These are phyloP conservation scores for Musa acuminata DNA, from an alignment of 176 grass and related monocot genomes.

Conservation along the genomic window DNA sequence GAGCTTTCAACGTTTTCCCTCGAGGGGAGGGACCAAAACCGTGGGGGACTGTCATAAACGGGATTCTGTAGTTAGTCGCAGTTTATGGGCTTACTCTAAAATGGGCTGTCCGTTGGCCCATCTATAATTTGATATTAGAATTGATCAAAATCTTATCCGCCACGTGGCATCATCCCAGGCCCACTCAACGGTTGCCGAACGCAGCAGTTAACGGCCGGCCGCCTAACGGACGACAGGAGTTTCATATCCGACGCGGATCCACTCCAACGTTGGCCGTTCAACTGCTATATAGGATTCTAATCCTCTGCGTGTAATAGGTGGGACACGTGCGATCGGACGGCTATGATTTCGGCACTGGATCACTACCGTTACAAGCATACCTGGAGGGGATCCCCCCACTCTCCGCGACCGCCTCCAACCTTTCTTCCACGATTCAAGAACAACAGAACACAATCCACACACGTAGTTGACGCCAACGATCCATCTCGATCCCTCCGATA, in stretches of 20 bases:
- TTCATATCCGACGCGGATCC: background rate
- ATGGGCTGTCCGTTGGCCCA: no score
- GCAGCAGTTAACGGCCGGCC: background rate
- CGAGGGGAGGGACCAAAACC: no score
- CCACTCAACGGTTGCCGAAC: background rate
- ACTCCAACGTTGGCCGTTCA: background rate
- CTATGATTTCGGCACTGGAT: background rate
- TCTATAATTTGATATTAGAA: no score
- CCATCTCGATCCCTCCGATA: background rate
- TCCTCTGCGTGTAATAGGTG: no score
- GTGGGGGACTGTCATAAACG: no score
- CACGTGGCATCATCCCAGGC: background rate
- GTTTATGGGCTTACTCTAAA: no score
- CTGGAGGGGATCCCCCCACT: background rate
- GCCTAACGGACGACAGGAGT: background rate
- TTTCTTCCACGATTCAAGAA: background rate
- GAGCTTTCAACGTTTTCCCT: background rate
- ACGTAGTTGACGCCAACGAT: background rate
- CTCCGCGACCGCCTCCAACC: background rate
- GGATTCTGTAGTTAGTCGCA: no score
- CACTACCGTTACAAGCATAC: rapidly evolving
- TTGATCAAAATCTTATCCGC: background rate
- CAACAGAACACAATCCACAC: background rate
- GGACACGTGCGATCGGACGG: background rate
- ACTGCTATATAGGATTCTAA: background rate